Conservation (phyloP, 306 rosid species). For the Crotalaria pallida region DNA sequence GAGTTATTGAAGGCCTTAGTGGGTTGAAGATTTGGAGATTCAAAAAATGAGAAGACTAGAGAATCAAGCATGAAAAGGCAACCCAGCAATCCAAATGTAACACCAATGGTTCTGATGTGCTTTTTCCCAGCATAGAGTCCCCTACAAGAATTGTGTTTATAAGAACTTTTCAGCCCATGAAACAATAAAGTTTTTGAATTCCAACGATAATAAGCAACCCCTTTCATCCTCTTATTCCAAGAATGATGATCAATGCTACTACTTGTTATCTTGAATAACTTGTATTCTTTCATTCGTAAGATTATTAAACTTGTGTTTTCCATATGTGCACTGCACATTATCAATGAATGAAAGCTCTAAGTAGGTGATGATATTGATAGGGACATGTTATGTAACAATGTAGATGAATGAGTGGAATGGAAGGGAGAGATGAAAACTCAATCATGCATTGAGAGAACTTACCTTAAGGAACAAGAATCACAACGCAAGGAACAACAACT, state of each 20-base stretch:
- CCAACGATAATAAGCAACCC: constrained; percentile 48
- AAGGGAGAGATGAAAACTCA: constrained; percentile 57
- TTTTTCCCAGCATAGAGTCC: constrained; percentile 56
- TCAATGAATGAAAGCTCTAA: constrained; percentile 24
- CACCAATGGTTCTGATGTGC: constrained; percentile 47
- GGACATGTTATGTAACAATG: constrained; percentile 17
- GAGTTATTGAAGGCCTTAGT: constrained; percentile 30
- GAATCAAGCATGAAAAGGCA: constrained; percentile 74
- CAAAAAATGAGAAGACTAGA: constrained; percentile 54
- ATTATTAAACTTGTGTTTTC: too few relatives aligned
- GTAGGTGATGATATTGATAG: constrained; percentile 31
- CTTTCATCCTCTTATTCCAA: constrained; percentile 45
- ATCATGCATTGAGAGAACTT: constrained; percentile 28
- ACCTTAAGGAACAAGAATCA: constrained; percentile 52
- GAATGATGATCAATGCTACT: constrained; percentile 38
- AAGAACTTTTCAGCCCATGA: constrained; percentile 47
- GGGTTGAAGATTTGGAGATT: constrained; percentile 43
- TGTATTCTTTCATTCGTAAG: constrained; percentile 46
- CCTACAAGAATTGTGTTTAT: constrained; percentile 51
- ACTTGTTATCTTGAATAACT: constrained; percentile 20
- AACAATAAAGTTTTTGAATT: constrained; percentile 44
- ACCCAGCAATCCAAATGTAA: constrained; percentile 55
- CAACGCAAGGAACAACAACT: constrained; percentile 32
- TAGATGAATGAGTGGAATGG: constrained; percentile 55
- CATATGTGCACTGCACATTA: constrained; percentile 11